Evolutionary conservation across 768 basidiomycete species (phyloP).

Genomic region (Atractiella rhizophila): DNA sequence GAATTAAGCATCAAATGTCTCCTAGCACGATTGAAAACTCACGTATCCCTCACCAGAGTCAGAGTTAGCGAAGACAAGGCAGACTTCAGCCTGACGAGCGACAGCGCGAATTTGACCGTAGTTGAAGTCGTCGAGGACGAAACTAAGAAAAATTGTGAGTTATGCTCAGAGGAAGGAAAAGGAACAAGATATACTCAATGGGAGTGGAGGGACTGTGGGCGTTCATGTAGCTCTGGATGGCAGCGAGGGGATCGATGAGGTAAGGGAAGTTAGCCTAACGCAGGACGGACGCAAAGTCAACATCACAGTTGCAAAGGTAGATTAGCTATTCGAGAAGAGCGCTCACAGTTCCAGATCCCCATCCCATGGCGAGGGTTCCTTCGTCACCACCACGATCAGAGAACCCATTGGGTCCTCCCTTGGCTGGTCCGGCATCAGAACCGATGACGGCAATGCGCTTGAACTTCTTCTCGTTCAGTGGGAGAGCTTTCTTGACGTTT

Average conservation of each 20-base stretch:
- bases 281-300: too few relatives aligned
- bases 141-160: not conserved
- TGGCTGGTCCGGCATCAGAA: slow-evolving; percentile 35
- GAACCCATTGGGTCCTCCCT: slow-evolving; percentile 44
- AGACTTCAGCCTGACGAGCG: not conserved
- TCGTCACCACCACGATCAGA: slow-evolving; percentile 33
- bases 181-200: too few relatives aligned
- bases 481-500: slow-evolving; percentile 37
- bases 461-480: slow-evolving; percentile 21
- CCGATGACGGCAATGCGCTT: slow-evolving; percentile 34
- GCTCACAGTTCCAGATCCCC: not conserved
- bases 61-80: not conserved
- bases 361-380: slow-evolving; percentile 38
- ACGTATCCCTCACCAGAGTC: too few relatives aligned
- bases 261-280: not conserved
- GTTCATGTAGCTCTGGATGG: not conserved
- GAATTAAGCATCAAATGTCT: not conserved
- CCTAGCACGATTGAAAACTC: not conserved
- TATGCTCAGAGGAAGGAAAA: too few relatives aligned
- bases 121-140: not conserved
- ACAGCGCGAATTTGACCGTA: not conserved
- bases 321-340: not conserved
- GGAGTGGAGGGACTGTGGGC: too few relatives aligned
- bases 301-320: too few relatives aligned
- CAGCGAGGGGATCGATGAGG: not conserved